Base-by-base conservation (phyloP, 805 yeast species). In the Schwanniomyces yamadae region DNA sequence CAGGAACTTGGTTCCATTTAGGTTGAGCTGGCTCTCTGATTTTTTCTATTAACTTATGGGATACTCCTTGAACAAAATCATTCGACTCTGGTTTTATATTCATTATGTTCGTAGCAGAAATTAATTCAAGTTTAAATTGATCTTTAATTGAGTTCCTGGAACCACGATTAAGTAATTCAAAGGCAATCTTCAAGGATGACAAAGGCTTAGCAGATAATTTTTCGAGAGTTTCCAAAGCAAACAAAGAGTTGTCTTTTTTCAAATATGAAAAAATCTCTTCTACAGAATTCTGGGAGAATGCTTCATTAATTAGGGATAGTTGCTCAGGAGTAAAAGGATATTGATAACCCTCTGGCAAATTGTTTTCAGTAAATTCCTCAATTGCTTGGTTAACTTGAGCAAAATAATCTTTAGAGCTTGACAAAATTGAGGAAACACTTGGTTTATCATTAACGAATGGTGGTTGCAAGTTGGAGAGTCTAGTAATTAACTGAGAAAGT, bases 151-250 rank as follows among this genome's bases (percentile, higher is more conserved):
- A 72, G 40, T 78, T 69, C 23, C 65, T 53, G 15, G 73, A 55
- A 34, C 88, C 86, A 41, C 73, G 68, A 50, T 82, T 77, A 57
- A 89, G 66, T 43, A 86, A 69, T 40, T 79, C 82, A 45, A 80
- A 72, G 2, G 86, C 79, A 26, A 89, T 79, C 53, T 83, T 80
- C 46, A 88, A 66, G 13, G 95, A 83, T n/a, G 86, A 70, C 29
- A 86, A 84, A 4, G 95, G 85, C 59, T 89, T 85, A 32, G 73
- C 61, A 31, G 66, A 60, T 43, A 91, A 67, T 16, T 75, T 79
- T 28, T 69, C 70, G 37, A 73, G 63, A 1, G 85, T 78, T 36
- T 69, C 55, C 19, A 57, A 43, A 6, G 95, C 90, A 63, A 91
- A 91, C 31, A 71, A 76, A 7, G 82, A 69, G 12, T 80, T 80